These are phyloP conservation scores for Aureobasidium zeae DNA, from an alignment of 2,329 filamentous ascomycete genomes.

Conservation along the genomic window DNA sequence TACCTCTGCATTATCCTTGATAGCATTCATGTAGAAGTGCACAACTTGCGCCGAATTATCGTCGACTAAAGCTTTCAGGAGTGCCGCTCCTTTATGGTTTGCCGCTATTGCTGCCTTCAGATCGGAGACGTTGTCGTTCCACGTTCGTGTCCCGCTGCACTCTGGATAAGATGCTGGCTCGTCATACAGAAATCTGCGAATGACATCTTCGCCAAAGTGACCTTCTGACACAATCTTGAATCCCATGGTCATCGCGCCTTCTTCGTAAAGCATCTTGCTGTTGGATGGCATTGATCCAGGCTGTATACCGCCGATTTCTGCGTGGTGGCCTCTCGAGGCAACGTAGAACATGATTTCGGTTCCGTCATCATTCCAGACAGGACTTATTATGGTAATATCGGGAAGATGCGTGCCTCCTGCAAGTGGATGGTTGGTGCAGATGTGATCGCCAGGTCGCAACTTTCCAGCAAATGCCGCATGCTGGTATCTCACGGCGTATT, in stretches of 20 bases:
- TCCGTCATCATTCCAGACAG: slow-evolving; percentile 63
- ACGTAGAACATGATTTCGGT: slow-evolving; percentile 78
- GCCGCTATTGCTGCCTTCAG: slow-evolving; percentile 80
- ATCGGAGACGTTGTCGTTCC: slow-evolving; percentile 77
- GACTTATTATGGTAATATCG: slow-evolving; percentile 73
- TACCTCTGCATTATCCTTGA: slow-evolving; percentile 70
- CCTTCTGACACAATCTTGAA: slow-evolving; percentile 66
- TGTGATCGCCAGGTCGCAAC: slow-evolving; percentile 67
- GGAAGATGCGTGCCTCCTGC: slow-evolving; percentile 77
- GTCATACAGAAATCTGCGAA: slow-evolving; percentile 57
- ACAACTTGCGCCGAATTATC: slow-evolving; percentile 72
- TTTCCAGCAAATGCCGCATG: too few species aligned
- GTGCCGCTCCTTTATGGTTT: slow-evolving; percentile 73
- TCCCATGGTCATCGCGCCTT: slow-evolving; percentile 47
- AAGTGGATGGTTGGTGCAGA: slow-evolving; percentile 77
- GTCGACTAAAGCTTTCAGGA: slow-evolving; percentile 64
- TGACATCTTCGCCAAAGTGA: slow-evolving; percentile 67
- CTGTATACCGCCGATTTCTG: slow-evolving; percentile 74
- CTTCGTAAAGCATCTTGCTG: slow-evolving; percentile 51
- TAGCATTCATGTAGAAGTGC: slow-evolving; percentile 73
- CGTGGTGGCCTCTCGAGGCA: slow-evolving; percentile 70
- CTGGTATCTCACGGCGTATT: slow-evolving; percentile 34
- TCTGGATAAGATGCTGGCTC: slow-evolving; percentile 67
- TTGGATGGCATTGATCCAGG: slow-evolving; percentile 77
- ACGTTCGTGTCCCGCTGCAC: slow-evolving; percentile 67